Evolutionary conservation across 1,284 basidiomycete species (phyloP).

Genomic region (Cutaneotrichosporon daszewskae): DNA sequence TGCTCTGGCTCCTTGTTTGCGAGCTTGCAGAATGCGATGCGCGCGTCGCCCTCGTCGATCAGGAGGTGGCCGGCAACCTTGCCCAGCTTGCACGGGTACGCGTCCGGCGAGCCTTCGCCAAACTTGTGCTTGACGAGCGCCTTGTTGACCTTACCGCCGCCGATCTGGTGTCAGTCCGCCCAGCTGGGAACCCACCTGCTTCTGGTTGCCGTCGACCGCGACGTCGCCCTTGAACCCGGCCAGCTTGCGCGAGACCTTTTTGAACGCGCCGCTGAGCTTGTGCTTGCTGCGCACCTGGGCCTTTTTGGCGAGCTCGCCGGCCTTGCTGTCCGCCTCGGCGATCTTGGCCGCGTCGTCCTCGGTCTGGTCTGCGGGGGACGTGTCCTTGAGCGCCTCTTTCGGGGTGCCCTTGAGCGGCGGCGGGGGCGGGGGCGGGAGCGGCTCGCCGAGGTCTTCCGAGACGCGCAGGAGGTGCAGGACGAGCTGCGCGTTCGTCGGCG

Average conservation of each 20-base stretch:
- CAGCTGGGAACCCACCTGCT: not conserved
- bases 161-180: not conserved
- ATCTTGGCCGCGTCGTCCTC: not conserved
- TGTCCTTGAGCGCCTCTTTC: constrained; percentile 1
- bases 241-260: constrained; percentile 5
- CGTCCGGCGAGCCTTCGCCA: constrained; percentile 10
- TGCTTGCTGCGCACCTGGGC: constrained; percentile 1
- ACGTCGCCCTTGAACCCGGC: constrained; percentile 8
- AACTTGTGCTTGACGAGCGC: constrained; percentile 4
- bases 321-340: not conserved
- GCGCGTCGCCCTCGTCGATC: constrained; percentile 4
- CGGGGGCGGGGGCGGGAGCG: not conserved
- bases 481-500: constrained; percentile 57
- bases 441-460: not conserved
- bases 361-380: not conserved
- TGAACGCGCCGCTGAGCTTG: constrained; percentile 3
- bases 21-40: constrained; percentile 1
- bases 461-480: constrained; percentile 45
- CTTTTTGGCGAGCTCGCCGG: not conserved
- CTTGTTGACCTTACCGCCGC: not conserved
- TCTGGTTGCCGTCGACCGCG: constrained; percentile 2
- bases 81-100: constrained; percentile 3
- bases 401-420: not conserved
- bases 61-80: constrained; percentile 3
- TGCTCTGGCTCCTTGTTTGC: not conserved